These are phyloP conservation scores for Paramecium tetraurelia DNA, from an alignment of 73 alveolate genomes.

Conservation along the genomic window DNA sequence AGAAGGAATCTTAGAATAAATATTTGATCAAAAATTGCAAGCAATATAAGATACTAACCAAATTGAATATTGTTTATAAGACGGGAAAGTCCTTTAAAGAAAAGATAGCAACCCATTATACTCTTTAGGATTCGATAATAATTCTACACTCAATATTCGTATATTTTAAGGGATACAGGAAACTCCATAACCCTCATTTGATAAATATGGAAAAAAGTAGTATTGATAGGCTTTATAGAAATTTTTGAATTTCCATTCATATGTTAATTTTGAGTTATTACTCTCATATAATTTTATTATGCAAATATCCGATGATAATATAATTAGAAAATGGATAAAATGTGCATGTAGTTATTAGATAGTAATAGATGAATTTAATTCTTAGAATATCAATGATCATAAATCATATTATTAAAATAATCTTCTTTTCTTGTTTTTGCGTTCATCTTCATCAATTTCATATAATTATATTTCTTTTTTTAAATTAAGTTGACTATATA, in stretches of 20 bases:
- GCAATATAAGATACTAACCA: background rate
- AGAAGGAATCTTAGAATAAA: background rate
- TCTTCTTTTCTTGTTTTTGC: background rate
- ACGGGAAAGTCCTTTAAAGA: background rate
- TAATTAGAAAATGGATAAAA: too few species aligned
- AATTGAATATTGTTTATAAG: background rate
- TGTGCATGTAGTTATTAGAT: too few species aligned
- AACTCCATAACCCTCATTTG: too few species aligned
- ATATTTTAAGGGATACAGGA: background rate
- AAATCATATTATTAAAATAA: background rate
- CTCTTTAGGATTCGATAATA: background rate
- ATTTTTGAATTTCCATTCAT: too few species aligned
- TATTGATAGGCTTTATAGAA: too few species aligned
- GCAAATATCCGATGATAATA: too few species aligned
- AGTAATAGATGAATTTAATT: too few species aligned
- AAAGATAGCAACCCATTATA: background rate
- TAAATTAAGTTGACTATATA: background rate
- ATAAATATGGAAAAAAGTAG: too few species aligned
- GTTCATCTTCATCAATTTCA: conserved; percentile 46
- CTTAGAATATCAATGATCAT: background rate
- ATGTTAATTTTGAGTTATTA: too few species aligned
- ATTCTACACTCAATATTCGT: background rate
- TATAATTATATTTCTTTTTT: background rate
- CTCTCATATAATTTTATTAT: too few species aligned
- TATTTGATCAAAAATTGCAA: background rate